Evolutionary conservation across 352 stramenopile species (phyloP).

Genomic region (Halophytophthora batemanensis): DNA sequence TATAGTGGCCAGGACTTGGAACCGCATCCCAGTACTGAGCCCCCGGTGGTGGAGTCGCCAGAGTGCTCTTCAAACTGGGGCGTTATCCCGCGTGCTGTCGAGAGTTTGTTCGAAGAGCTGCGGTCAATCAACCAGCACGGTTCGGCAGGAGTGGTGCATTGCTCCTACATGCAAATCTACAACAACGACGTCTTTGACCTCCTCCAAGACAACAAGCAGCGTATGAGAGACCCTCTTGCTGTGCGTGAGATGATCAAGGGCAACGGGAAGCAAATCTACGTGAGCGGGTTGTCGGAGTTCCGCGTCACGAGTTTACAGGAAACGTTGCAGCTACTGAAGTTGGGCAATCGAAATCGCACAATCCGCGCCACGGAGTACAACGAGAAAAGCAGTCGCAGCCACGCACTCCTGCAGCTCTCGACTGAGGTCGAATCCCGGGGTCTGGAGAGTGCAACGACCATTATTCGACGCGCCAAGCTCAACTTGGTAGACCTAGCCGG

Average conservation of each 20-base stretch:
- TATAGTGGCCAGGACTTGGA: slow-evolving; percentile 57
- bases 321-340: slow-evolving; percentile 69
- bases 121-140: slow-evolving; percentile 41
- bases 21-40: slow-evolving; percentile 24
- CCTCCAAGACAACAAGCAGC: slow-evolving; percentile 57
- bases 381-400: slow-evolving; percentile 82
- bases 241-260: slow-evolving; percentile 74
- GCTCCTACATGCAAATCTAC: slow-evolving; percentile 93
- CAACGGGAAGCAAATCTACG: slow-evolving; percentile 84
- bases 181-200: slow-evolving; percentile 82
- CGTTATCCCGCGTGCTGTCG: slow-evolving; percentile 84
- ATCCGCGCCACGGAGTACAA: slow-evolving; percentile 88
- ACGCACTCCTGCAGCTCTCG: slow-evolving; percentile 83
- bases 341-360: slow-evolving; percentile 81
- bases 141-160: slow-evolving; percentile 71
- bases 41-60: neutral
- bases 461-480: slow-evolving; percentile 79
- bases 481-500: slow-evolving; percentile 92
- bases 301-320: slow-evolving; percentile 77
- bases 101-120: slow-evolving; percentile 80
- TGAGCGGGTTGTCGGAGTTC: slow-evolving; percentile 89
- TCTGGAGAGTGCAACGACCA: slow-evolving; percentile 58
- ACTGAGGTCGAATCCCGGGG: slow-evolving; percentile 78
- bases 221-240: slow-evolving; percentile 47
- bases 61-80: slow-evolving; percentile 38